A percentile compares a stretch with the other conserved stretches of the same genome.
phyloP scores from a whole-genome alignment of 352 stramenopile species.

The Globisporangium recalcitrans region DNA sequence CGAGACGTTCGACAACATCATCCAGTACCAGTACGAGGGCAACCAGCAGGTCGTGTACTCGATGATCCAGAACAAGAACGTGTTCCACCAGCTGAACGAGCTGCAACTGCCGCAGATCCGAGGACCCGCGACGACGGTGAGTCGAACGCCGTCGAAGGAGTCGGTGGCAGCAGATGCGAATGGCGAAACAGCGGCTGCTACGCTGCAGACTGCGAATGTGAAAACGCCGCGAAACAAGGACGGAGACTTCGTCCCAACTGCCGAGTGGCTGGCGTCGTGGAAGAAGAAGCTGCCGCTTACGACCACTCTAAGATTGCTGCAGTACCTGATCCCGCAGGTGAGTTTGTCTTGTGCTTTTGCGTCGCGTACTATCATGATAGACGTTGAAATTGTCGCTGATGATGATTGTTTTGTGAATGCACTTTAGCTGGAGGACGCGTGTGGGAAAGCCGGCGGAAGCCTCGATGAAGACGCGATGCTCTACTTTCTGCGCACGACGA shows the following conservation, averaged over 20 bases:
- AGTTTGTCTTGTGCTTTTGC: background rate
- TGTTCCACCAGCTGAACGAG: slow-evolving; percentile 90
- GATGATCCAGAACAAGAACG: slow-evolving; percentile 95
- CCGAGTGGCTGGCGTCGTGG: slow-evolving; percentile 92
- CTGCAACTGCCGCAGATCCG: slow-evolving; percentile 87
- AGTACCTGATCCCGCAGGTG: slow-evolving; percentile 92
- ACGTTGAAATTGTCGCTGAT: background rate
- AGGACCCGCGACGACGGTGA: background rate
- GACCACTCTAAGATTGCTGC: slow-evolving; percentile 92
- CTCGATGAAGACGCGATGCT: slow-evolving; percentile 96
- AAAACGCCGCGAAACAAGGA: slow-evolving; percentile 36
- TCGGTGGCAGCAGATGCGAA: slow-evolving; percentile 8
- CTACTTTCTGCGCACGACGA: slow-evolving; percentile 95
- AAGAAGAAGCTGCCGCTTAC: slow-evolving; percentile 94
- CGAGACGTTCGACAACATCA: slow-evolving; percentile 99
- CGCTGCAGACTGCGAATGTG: background rate
- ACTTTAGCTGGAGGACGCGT: slow-evolving; percentile 63
- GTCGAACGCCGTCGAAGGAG: slow-evolving; percentile 6
- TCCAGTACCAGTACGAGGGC: slow-evolving; percentile 97
- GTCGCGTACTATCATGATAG: background rate
- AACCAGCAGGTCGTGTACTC: slow-evolving; percentile 98
- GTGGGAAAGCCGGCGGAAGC: slow-evolving; percentile 71
- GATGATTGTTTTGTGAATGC: background rate
- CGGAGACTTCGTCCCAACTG: slow-evolving; percentile 82
- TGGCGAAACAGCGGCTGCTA: slow-evolving; percentile 8